phyloP scores from a whole-genome alignment of 352 stramenopile species.

The Phytophthora sansomeana region DNA sequence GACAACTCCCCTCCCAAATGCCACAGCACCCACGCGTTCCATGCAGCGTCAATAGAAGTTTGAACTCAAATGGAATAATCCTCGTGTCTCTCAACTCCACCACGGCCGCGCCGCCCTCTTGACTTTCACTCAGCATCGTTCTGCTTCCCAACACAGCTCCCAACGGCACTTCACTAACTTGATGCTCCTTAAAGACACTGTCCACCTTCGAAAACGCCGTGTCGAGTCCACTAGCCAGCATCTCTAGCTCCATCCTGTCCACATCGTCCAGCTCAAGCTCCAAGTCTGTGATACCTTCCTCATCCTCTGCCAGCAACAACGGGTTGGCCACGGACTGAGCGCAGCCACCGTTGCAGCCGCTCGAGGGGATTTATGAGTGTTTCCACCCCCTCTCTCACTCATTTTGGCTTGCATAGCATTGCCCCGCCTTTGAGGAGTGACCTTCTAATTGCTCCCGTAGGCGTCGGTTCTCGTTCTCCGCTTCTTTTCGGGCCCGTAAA shows the following conservation, averaged over 20 bases:
- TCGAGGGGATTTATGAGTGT: conserved; percentile 9
- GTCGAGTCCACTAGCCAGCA: conserved; percentile 39
- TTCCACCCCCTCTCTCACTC: conserved; percentile 1
- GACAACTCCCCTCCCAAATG: conserved; percentile 38
- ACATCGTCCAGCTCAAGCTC: conserved; percentile 33
- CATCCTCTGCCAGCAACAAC: conserved; percentile 33
- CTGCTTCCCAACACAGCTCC: conserved; percentile 21
- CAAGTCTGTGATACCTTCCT: conserved; percentile 36
- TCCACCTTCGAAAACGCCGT: conserved; percentile 27
- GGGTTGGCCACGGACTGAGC: conserved; percentile 19
- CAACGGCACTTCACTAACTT: conserved; percentile 10
- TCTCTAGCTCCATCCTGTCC: conserved; percentile 35
- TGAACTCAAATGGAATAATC: conserved; percentile 44
- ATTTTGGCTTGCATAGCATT: conserved; percentile 30
- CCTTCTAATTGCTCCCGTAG: conserved; percentile 24
- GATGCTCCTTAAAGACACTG: conserved; percentile 26
- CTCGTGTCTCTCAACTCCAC: conserved; percentile 37
- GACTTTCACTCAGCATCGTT: conserved; percentile 15
- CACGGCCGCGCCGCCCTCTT: not conserved
- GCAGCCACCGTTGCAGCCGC: conserved; percentile 13
- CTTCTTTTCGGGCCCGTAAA: conserved; percentile 22
- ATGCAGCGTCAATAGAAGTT: conserved; percentile 38
- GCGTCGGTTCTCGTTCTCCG: conserved; percentile 34
- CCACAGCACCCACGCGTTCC: conserved; percentile 49
- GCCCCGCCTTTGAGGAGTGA: conserved; percentile 33